These are phyloP conservation scores for Plenodomus lindquistii DNA, from an alignment of 2,329 filamentous ascomycete genomes.

Conservation along the genomic window DNA sequence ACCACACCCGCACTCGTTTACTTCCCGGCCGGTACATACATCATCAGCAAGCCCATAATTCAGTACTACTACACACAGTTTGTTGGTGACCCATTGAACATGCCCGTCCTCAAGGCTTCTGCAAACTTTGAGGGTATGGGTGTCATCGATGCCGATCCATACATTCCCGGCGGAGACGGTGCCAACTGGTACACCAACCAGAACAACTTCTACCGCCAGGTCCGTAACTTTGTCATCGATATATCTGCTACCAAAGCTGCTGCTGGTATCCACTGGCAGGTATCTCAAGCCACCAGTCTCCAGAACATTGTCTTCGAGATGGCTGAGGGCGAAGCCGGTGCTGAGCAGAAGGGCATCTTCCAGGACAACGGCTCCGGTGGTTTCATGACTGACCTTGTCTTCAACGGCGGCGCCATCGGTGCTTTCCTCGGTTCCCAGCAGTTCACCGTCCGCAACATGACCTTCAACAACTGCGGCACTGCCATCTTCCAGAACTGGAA, in stretches of 20 bases:
- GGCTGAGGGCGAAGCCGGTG: constrained; percentile 48
- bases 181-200: constrained; percentile 57
- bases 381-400: constrained; percentile 62
- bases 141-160: constrained; percentile 86
- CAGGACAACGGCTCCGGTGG: constrained; percentile 65
- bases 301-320: constrained; percentile 66
- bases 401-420: constrained; percentile 64
- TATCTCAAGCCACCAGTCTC: constrained; percentile 66
- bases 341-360: constrained; percentile 63
- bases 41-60: constrained; percentile 76
- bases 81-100: constrained; percentile 73
- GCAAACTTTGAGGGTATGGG: constrained; percentile 76
- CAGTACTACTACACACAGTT: constrained; percentile 95
- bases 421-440: constrained; percentile 68
- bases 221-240: constrained; percentile 60
- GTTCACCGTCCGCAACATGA: constrained; percentile 57
- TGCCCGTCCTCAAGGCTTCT: constrained; percentile 73
- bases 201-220: constrained; percentile 60
- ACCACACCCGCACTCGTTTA: constrained; percentile 85
- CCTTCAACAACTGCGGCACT: constrained; percentile 54
- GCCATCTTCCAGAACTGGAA: constrained; percentile 61
- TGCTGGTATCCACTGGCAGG: constrained; percentile 68
- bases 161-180: constrained; percentile 64
- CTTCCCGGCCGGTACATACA: constrained; percentile 86
- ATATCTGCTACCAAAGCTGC: constrained; percentile 44